These are phyloP conservation scores for Prunus fruticosa DNA, from an alignment of 306 rosid species.

Conservation along the genomic window DNA sequence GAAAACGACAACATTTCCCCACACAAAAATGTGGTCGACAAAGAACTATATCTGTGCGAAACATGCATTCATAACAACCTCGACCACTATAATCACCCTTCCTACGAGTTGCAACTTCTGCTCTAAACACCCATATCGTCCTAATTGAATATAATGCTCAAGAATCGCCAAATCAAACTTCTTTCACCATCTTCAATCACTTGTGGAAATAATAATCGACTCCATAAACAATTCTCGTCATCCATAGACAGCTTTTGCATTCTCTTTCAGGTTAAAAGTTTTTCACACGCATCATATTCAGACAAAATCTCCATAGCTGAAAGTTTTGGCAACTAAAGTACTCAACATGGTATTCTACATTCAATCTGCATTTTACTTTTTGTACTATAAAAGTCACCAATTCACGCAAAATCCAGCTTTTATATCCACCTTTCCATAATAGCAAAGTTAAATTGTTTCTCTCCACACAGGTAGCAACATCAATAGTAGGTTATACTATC, in stretches of 20 bases:
- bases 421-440: neutral
- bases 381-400: neutral
- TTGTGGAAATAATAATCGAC: neutral
- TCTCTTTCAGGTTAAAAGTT: slow-evolving; percentile 1
- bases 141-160: neutral
- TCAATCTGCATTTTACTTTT: neutral
- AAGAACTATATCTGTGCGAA: slow-evolving; percentile 6
- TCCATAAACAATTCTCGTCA: neutral
- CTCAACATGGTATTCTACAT: neutral
- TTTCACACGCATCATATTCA: slow-evolving; percentile 6
- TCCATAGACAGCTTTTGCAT: neutral
- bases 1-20: slow-evolving; percentile 14
- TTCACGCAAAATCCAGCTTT: neutral
- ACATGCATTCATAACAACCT: slow-evolving; percentile 28
- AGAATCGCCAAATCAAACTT: neutral
- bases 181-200: neutral
- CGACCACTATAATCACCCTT: neutral
- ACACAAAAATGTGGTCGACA: slow-evolving; percentile 11
- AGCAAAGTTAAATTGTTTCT: neutral
- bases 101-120: slow-evolving; percentile 18
- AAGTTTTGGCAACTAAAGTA: neutral
- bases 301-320: slow-evolving; percentile 13
- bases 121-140: slow-evolving; percentile 4
- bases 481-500: slow-evolving; percentile 10
- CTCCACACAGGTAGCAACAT: slow-evolving; percentile 1